These are phyloP conservation scores for Beverwykella pulmonaria DNA, from an alignment of 495 filamentous ascomycete genomes.

Conservation along the genomic window DNA sequence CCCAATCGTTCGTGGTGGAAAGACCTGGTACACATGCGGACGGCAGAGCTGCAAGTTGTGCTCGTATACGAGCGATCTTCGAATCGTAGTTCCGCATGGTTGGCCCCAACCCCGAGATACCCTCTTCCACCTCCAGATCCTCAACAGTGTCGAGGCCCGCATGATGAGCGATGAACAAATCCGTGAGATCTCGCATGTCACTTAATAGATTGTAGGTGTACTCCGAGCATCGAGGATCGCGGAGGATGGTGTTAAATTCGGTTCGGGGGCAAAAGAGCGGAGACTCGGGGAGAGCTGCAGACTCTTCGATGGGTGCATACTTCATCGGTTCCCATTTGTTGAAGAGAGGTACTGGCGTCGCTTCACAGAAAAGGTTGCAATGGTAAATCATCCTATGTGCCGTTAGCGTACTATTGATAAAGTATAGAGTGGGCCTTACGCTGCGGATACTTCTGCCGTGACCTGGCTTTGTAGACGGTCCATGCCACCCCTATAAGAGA, in stretches of 20 bases:
- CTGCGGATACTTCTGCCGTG: constrained; percentile 22
- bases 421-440: constrained; percentile 7
- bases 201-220: constrained; percentile 23
- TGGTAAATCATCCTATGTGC: constrained; percentile 11
- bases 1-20: constrained; percentile 28
- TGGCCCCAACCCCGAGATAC: not conserved
- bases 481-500: constrained; percentile 32
- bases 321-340: constrained; percentile 12
- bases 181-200: constrained; percentile 35
- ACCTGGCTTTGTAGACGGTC: constrained; percentile 12
- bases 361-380: constrained; percentile 25
- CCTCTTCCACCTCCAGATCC: constrained; percentile 4
- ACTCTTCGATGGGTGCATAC: not conserved
- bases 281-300: constrained; percentile 27
- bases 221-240: constrained; percentile 17
- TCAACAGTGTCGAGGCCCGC: not conserved
- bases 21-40: constrained; percentile 21
- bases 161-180: constrained; percentile 18
- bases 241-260: constrained; percentile 22
- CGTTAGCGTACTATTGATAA: not conserved
- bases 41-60: constrained; percentile 19
- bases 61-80: constrained; percentile 14
- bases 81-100: constrained; percentile 11
- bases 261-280: constrained; percentile 25
- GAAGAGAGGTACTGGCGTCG: constrained; percentile 19